Evolutionary conservation across 208 protist genomes (phyloP), one percentile per base, ranked within the genome.

Genomic region (Trypanosoma cruzi): DNA sequence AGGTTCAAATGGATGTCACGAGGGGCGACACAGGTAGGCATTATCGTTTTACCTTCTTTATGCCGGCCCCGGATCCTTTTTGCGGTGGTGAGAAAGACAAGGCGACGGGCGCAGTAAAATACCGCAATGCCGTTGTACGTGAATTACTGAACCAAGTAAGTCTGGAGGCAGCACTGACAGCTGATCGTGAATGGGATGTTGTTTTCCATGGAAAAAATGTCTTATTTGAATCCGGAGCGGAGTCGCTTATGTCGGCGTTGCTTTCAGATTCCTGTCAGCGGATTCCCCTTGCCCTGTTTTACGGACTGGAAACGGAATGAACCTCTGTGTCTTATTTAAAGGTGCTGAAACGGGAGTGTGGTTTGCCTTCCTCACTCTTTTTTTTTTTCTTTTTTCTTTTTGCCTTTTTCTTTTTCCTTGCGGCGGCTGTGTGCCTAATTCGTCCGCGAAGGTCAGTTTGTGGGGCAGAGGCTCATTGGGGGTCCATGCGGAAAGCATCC

Each of bases 11-110:
- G 32, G 42, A 75, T 48, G 69, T 84, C 26, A 59, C 59, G 36
- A 69, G 79, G 10, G 79, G 71, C 14, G 79, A 84, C 54, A 77
- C 79, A 10, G 79, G 69, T 4, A 71, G 52, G 34, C 26, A 22
- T 20, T 63, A 64, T 56, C 13, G 31, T 37, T 80, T 79, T 56
- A 60, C 31, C 26, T 71, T 84, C 26, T 20, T 20, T 16, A 49
- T 71, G 46, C 62, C 55, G 26, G 32, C 44, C 34, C 42, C 18
- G 49, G 22, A 16, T 26, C n/a, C 40, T 2, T 34, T 2, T 37
- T 22, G 16, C 31, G 14, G 24, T 49, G 48, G 24, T 46, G 37
- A 28, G 36, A 29, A 46, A 29, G 26, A 24, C 14, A 42, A 6
- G 4, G 50, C 32, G 16, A 29, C 5, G 24, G 31, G 40, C 46